Evolutionary conservation across 176 grass and related monocot species (phyloP).

Genomic region (Hordeum vulgare): MorexV3_pseudomolecules_assembly NC_058523.1:560518271-560518770

Average conservation of each 20-base stretch:
- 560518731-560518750: constrained; percentile 61
- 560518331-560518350: not conserved
- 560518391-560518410: constrained; percentile 46
- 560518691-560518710: constrained; percentile 25
- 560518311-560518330: constrained; percentile 11
- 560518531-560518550: constrained; percentile 22
- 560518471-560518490: not conserved
- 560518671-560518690: constrained; percentile 65
- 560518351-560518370: constrained; percentile 42
- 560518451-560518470: not conserved
- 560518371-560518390: constrained; percentile 53
- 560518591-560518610: not conserved
- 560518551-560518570: not conserved
- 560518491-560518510: constrained; percentile 29
- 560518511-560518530: constrained; percentile 54
- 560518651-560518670: not conserved
- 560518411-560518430: not conserved
- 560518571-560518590: not conserved
- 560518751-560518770: constrained; percentile 31
- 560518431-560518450: not conserved
- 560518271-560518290: not conserved
- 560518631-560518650: not conserved
- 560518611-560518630: not conserved
- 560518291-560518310: not conserved
- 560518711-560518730: constrained; percentile 28